Evolutionary conservation across 495 filamentous ascomycete genomes (phyloP).

Genomic region (Aspergillus coremiiformis): DNA sequence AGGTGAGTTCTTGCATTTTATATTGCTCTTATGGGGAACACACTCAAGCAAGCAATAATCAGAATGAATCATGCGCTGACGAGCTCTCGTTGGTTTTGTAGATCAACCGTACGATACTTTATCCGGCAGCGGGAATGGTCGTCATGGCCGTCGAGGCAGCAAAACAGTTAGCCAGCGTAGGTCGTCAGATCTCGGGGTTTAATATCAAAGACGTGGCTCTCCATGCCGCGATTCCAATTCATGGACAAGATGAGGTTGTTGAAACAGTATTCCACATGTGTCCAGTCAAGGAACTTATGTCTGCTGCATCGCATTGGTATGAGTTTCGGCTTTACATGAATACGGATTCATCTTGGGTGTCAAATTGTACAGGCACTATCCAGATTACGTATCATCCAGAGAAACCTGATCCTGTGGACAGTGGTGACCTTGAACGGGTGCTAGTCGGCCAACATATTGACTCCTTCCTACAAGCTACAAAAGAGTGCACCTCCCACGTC

Average conservation of each 20-base stretch:
- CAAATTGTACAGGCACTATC: slow-evolving; percentile 20
- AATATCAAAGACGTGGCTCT: slow-evolving; percentile 24
- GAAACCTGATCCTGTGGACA: neutral
- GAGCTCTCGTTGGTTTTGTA: neutral
- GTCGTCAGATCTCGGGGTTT: slow-evolving; percentile 12
- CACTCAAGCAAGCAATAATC: neutral
- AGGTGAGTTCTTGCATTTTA: neutral
- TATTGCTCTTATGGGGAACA: neutral
- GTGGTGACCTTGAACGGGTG: neutral
- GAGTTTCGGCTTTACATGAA: slow-evolving; percentile 17
- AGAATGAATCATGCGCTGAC: neutral
- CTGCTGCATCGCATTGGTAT: slow-evolving; percentile 4
- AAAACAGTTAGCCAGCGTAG: slow-evolving; percentile 15
- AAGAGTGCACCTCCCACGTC: no score
- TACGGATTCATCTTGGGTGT: slow-evolving; percentile 4
- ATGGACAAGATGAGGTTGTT: slow-evolving; percentile 21
- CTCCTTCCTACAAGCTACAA: neutral
- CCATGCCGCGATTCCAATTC: slow-evolving; percentile 25
- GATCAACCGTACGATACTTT: slow-evolving; percentile 21
- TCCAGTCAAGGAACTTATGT: neutral
- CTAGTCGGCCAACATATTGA: neutral
- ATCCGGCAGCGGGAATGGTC: slow-evolving; percentile 32
- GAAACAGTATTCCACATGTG: slow-evolving; percentile 31
- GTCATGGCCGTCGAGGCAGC: slow-evolving; percentile 35
- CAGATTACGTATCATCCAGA: slow-evolving; percentile 12